Evolutionary conservation across 352 stramenopile species (phyloP).

Genomic region (Globisporangium solare): DNA sequence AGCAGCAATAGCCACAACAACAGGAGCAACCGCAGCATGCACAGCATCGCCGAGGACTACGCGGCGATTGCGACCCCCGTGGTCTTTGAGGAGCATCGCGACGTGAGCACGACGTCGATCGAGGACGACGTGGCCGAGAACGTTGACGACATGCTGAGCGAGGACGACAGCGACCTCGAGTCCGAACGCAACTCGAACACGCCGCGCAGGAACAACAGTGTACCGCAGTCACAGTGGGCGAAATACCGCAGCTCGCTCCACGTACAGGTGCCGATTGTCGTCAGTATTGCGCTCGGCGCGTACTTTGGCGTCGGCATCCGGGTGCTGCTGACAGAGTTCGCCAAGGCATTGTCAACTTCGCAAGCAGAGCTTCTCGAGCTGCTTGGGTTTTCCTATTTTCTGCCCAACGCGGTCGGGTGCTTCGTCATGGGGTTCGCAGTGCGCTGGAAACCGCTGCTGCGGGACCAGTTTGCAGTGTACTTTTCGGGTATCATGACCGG

Average conservation of each 20-base stretch:
- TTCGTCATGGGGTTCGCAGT: constrained; percentile 59
- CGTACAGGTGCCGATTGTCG: constrained; percentile 26
- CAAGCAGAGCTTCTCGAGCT: constrained; percentile 44
- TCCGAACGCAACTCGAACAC: constrained; percentile 10
- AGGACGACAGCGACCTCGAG: constrained; percentile 11
- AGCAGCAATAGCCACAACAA: background rate
- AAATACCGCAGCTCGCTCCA: constrained; percentile 16
- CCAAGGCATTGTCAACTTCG: constrained; percentile 23
- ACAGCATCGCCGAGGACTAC: constrained; percentile 45
- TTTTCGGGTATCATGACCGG: constrained; percentile 56
- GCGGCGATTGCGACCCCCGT: constrained; percentile 23
- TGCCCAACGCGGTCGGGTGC: constrained; percentile 54
- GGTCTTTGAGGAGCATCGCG: constrained; percentile 10
- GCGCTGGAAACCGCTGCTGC: constrained; percentile 38
- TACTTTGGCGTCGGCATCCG: constrained; percentile 47
- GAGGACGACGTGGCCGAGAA: constrained; percentile 21
- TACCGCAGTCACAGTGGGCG: background rate
- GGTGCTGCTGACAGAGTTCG: constrained; percentile 48
- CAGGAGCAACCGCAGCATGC: constrained; percentile 20
- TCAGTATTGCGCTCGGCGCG: constrained; percentile 37
- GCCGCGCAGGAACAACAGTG: constrained; percentile 1
- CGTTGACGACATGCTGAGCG: constrained; percentile 15
- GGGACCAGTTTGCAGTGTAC: constrained; percentile 39
- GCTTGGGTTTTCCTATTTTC: constrained; percentile 47
- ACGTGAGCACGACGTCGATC: constrained; percentile 26